Evolutionary conservation across 495 filamentous ascomycete genomes (phyloP).

Genomic region (Podospora pseudoanserina): DNA sequence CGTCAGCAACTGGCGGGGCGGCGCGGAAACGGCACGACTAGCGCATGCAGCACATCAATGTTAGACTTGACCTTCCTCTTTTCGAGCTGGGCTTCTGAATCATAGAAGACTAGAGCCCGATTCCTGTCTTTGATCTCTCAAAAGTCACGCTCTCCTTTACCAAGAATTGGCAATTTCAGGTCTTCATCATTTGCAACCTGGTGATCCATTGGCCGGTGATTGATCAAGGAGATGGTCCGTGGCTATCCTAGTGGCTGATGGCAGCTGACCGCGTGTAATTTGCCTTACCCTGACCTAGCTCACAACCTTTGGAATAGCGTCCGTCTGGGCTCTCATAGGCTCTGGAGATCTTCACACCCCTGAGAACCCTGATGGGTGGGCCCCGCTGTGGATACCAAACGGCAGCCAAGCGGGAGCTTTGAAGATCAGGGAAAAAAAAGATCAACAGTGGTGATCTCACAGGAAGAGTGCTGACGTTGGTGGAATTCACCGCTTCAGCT

Average conservation of each 20-base stretch:
- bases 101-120: neutral
- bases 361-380: neutral
- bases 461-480: neutral
- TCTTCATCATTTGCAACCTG: neutral
- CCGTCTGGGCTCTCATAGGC: no score
- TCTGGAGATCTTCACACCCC: neutral
- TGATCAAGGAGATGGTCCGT: neutral
- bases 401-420: neutral
- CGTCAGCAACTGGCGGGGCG: neutral
- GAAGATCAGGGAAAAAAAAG: neutral
- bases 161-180: neutral
- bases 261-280: neutral
- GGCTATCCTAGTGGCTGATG: neutral
- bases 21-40: neutral
- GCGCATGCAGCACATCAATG: neutral
- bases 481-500: neutral
- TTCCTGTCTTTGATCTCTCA: neutral
- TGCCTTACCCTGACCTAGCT: neutral
- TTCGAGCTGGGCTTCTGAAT: neutral
- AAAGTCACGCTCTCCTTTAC: neutral
- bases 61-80: neutral
- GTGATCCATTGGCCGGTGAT: neutral
- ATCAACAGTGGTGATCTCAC: neutral
- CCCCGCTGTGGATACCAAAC: neutral
- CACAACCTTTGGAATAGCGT: no score